phyloP scores from a whole-genome alignment of 176 grass and related monocot species.

The Carex myosuroides region DNA sequence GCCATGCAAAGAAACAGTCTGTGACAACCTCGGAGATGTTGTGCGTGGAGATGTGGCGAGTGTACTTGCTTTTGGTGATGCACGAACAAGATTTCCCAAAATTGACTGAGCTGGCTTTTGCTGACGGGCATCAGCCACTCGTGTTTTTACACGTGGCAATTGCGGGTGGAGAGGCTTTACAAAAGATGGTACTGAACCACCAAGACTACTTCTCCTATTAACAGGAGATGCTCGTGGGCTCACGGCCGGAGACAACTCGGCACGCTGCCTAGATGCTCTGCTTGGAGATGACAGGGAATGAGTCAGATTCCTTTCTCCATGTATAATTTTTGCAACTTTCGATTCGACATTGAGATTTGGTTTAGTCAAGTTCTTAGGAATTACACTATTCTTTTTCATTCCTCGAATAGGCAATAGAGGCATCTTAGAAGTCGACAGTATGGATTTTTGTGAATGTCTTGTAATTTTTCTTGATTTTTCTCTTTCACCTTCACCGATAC shows the following conservation, averaged over 20 bases:
- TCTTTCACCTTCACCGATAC: background rate
- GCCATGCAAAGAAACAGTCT: background rate
- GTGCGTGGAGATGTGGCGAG: background rate
- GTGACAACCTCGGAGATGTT: background rate
- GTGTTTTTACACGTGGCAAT: slow-evolving; percentile 13
- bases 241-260: background rate
- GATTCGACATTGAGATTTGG: slow-evolving; percentile 17
- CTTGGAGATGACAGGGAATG: background rate
- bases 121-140: background rate
- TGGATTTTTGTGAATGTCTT: background rate
- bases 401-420: background rate
- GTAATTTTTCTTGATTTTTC: slow-evolving; percentile 6
- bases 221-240: background rate
- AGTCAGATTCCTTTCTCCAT: slow-evolving; percentile 7
- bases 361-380: background rate
- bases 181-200: background rate
- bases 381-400: slow-evolving; percentile 11
- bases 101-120: background rate
- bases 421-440: background rate
- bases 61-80: background rate
- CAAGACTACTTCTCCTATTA: slow-evolving; percentile 22
- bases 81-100: background rate
- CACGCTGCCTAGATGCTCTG: background rate
- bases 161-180: background rate
- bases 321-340: slow-evolving; percentile 19